Evolutionary conservation across 2,329 filamentous ascomycete genomes (phyloP), one percentile per base, ranked within the genome.

Genomic region (Rosellinia necatrix): DNA sequence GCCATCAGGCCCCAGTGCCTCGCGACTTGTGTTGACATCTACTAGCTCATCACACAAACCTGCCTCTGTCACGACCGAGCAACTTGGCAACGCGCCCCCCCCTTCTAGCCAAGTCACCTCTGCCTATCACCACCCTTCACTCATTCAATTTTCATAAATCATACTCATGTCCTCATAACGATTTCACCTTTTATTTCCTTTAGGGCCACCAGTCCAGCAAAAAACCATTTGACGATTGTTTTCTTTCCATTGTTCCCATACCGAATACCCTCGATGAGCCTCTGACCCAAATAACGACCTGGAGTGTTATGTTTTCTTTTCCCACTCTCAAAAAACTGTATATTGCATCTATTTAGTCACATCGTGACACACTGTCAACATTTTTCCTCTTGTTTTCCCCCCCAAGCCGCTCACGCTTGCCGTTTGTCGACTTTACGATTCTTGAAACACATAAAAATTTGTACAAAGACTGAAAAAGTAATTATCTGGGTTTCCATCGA

Each of bases 101-200:
- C 27, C n/a, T 19, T 32, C 51, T 8, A 42, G 52, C 41, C 59
- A 56, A 49, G 47, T 59, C 24, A 38, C 40, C 43, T 49, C 48
- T 58, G 29, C 47, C 41, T 51, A 40, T 42, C 44, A 27, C 22
- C 21, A 35, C 19, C 44, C 61, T 51, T 63, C 68, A 59, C 65
- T 71, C 68, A 68, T 70, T 70, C 62, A 62, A 27, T 46, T 61
- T 58, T 51, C 62, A 44, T 64, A 56, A 59, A 65, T 66, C 69
- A 70, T 70, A 70, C 70, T 71, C 68, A 77, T 77, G 75, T 74
- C 71, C 71, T 74, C 72, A 74, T 75, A 74, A 76, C 73, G 68
- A 74, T 65, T 64, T 70, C 65, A 66, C 62, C 62, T 71, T 69
- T 70, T 68, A 70, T 68, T 60, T 70, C 68, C 69, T 68, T 68